Conservation (phyloP, 2,329 filamentous ascomycete species). For the Sporothrix inflata region DNA sequence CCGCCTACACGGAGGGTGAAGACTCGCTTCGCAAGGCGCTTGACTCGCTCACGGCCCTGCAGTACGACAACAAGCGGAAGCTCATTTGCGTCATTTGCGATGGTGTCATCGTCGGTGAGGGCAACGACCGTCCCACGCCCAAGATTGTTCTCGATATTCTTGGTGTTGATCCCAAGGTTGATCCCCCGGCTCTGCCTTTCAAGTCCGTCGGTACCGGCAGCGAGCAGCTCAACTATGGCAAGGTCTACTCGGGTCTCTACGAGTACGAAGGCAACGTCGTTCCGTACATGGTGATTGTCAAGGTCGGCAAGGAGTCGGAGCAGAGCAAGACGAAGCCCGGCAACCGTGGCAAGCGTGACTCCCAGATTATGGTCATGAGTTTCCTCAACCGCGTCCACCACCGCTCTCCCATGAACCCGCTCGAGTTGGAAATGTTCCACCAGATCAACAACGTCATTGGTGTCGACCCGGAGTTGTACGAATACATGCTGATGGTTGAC, state of each 20-base stretch:
- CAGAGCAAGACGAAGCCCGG: slow-evolving; percentile 89
- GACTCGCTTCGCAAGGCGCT: slow-evolving; percentile 90
- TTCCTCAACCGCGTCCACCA: slow-evolving; percentile 98
- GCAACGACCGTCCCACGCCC: slow-evolving; percentile 94
- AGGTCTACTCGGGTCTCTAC: slow-evolving; percentile 97
- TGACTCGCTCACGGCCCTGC: slow-evolving; percentile 89
- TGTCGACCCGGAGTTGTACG: slow-evolving; percentile 95
- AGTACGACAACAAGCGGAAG: slow-evolving; percentile 98
- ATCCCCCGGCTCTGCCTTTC: slow-evolving; percentile 91
- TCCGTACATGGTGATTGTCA: slow-evolving; percentile 92
- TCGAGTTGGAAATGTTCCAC: slow-evolving; percentile 98
- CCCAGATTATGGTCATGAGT: slow-evolving; percentile 92
- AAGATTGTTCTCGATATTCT: slow-evolving; percentile 98
- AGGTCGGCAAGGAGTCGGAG: slow-evolving; percentile 96
- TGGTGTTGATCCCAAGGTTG: slow-evolving; percentile 94
- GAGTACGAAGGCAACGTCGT: slow-evolving; percentile 98
- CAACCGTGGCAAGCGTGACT: slow-evolving; percentile 98
- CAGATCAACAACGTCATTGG: slow-evolving; percentile 99
- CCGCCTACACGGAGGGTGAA: slow-evolving; percentile 97
- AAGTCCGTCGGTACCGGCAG: slow-evolving; percentile 86
- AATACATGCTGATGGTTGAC: slow-evolving; percentile 96
- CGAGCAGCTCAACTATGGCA: slow-evolving; percentile 96
- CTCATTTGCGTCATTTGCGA: slow-evolving; percentile 96
- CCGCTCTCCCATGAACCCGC: slow-evolving; percentile 88
- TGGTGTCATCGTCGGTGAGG: slow-evolving; percentile 92